A percentile compares a stretch with the other conserved stretches of the same genome.
Evolutionary conservation across 805 yeast genomes (phyloP).

Genomic region (Naumovozyma dairenensis): DNA sequence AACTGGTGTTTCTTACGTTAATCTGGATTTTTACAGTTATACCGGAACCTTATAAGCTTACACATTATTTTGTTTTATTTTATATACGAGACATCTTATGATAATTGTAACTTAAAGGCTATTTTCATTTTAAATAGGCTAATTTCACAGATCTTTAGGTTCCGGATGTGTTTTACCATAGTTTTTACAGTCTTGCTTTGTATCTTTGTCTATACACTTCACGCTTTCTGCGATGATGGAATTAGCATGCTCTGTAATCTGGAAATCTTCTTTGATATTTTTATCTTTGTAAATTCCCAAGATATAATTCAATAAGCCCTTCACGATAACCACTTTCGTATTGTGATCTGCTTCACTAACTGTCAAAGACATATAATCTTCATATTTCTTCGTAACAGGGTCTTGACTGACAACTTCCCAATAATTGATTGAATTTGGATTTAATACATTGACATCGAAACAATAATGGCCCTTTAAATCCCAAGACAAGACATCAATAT

Average conservation of each 20-base stretch:
- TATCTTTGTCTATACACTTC: conserved; percentile 4
- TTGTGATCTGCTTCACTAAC: conserved; percentile 31
- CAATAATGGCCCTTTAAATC: conserved; percentile 8
- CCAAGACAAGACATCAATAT: conserved; percentile 7
- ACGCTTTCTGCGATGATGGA: conserved; percentile 7
- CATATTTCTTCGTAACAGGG: conserved; percentile 7
- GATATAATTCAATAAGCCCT: conserved; percentile 30
- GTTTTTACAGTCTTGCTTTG: background rate
- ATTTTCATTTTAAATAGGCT: no score
- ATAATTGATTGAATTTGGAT: conserved; percentile 8
- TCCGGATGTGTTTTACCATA: conserved; percentile 4
- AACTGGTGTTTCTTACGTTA: no score
- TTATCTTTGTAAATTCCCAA: conserved; percentile 21
- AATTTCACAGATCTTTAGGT: no score
- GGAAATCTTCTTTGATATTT: conserved; percentile 6
- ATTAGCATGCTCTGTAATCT: conserved; percentile 4
- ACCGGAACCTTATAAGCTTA: no score
- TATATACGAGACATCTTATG: no score
- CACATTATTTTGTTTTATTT: no score
- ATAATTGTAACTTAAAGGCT: no score
- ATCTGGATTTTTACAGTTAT: no score
- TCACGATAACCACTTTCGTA: conserved; percentile 28
- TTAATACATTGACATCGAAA: conserved; percentile 5
- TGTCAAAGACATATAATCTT: conserved; percentile 32
- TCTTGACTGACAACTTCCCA: conserved; percentile 10